Base-by-base conservation (phyloP, 2,329 filamentous ascomycete species). In the Calonectria ilicicola region DNA sequence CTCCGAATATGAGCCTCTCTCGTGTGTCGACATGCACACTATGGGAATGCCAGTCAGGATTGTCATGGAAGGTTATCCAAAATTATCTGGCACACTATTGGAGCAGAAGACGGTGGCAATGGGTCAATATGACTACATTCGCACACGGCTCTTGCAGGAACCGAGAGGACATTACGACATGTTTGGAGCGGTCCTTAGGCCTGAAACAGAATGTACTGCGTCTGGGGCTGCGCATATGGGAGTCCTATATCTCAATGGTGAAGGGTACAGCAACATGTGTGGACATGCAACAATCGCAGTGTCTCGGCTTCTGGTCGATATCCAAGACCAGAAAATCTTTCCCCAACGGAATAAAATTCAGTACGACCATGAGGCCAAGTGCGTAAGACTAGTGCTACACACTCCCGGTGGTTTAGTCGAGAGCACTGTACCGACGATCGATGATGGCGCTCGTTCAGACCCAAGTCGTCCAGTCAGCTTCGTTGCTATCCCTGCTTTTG, bases 201-300 rank as follows among this genome's bases (percentile, higher is more conserved):
- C 63, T 8, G 15, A 40, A 8, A 70, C 69, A 2, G 63, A 70
- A 7, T 23, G 35, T 5, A 70, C 69, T 17, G 21, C 12, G 8
- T 42, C 63, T 9, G 69, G 69, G 15, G 51, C 49, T 27, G 69
- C 69, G 9, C 69, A 70, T 10, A 70, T 70, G 69, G 69, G 69
- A 38, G 49, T 70, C 0, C 44, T 70, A 1, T 70, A 67, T 19
- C 35, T 70, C n/a, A 53, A 70, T 19, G 35, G 40, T 3, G 53
- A 42, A 26, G 69, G 69, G 42, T 70, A 62, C 10, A 62, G 51
- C n/a, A 47, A 67, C 19, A 70, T 70, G 69, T 70, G 69, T 12
- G 69, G 69, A 3, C 69, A 70, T 38, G 53, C 63, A 3, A 70
- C 69, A 3, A 51, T 67, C 46, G 63, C 63, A 9, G 63, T 70